phyloP scores from a whole-genome alignment of 2,329 filamentous ascomycete genomes.

The Plectosphaerella plurivora region DNA sequence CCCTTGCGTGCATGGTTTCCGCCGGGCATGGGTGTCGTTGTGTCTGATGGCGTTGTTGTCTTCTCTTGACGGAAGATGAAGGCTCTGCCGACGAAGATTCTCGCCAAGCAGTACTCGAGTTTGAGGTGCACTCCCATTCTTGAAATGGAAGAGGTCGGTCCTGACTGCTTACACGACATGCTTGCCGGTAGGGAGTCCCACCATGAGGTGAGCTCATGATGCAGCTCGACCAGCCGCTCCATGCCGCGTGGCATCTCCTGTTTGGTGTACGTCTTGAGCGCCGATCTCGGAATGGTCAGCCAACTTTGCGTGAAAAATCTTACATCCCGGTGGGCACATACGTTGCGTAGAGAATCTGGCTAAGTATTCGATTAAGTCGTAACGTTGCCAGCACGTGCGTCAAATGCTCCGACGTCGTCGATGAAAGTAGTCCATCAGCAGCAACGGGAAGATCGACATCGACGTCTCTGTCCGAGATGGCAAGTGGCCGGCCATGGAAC shows the following conservation, averaged over 20 bases:
- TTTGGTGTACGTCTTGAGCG: slow-evolving; percentile 26
- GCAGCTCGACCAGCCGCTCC: slow-evolving; percentile 27
- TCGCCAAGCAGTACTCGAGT: slow-evolving; percentile 47
- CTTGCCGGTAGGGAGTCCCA: slow-evolving; percentile 26
- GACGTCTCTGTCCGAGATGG: slow-evolving; percentile 45
- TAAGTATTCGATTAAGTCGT: slow-evolving; percentile 28
- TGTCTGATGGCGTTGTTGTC: neutral
- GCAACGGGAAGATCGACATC: slow-evolving; percentile 48
- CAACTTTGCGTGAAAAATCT: slow-evolving; percentile 2
- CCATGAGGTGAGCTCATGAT: slow-evolving; percentile 30
- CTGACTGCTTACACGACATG: slow-evolving; percentile 30
- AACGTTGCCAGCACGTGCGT: slow-evolving; percentile 41
- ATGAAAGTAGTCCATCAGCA: slow-evolving; percentile 34
- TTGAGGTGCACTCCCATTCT: slow-evolving; percentile 46
- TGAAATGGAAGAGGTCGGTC: slow-evolving; percentile 32
- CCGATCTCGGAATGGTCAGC: slow-evolving; percentile 19
- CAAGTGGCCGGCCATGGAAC: slow-evolving; percentile 51
- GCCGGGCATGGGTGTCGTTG: neutral
- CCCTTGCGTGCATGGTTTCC: neutral
- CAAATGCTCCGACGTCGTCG: slow-evolving; percentile 34
- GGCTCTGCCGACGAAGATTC: slow-evolving; percentile 48
- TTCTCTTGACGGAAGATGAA: slow-evolving; percentile 38
- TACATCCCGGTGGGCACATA: slow-evolving; percentile 10
- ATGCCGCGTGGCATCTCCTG: slow-evolving; percentile 25
- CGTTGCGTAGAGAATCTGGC: slow-evolving; percentile 33